Percentiles rank a stretch among this genome's conserved stretches.
Evolutionary conservation across 2,329 filamentous ascomycete genomes (phyloP).

Genomic region (Zelopaecilomyces penicillatus): DNA sequence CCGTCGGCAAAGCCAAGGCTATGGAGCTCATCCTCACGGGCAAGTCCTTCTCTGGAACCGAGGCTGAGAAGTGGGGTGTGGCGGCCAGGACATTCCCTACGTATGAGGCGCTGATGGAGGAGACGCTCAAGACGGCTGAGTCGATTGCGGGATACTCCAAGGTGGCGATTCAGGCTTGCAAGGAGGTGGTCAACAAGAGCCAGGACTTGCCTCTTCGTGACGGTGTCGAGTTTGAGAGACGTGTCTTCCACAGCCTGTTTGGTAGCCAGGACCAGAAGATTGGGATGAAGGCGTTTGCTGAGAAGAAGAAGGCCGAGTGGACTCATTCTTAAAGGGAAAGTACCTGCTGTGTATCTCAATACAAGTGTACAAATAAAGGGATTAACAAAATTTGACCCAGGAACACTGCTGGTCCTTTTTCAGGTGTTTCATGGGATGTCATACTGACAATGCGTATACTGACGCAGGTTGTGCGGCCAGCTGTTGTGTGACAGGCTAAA

Average conservation of each 20-base stretch:
- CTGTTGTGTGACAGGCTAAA: too few species aligned
- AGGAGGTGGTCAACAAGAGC: conserved; percentile 99
- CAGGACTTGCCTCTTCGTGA: conserved; percentile 82
- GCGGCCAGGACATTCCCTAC: conserved; percentile 74
- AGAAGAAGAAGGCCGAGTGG: conserved; percentile 93
- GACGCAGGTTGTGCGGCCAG: too few species aligned
- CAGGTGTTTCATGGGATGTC: too few species aligned
- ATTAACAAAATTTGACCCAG: too few species aligned
- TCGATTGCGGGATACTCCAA: conserved; percentile 80
- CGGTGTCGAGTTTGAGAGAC: conserved; percentile 88
- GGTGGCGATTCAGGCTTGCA: conserved; percentile 81
- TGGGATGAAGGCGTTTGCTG: conserved; percentile 89
- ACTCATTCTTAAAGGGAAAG: conserved; percentile 53
- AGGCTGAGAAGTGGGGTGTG: conserved; percentile 86
- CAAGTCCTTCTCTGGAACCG: conserved; percentile 70
- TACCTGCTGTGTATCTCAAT: not conserved
- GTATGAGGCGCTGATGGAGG: conserved; percentile 75
- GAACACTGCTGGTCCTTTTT: too few species aligned
- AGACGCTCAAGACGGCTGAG: conserved; percentile 73
- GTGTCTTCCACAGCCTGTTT: conserved; percentile 88
- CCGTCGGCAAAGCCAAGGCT: conserved; percentile 73
- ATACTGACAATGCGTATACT: too few species aligned
- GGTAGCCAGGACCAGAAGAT: conserved; percentile 96
- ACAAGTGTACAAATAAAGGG: too few species aligned
- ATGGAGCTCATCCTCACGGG: conserved; percentile 92